Conservation (phyloP, 371 early-diverging fungal species). For the Rhizopus stolonifer region DNA sequence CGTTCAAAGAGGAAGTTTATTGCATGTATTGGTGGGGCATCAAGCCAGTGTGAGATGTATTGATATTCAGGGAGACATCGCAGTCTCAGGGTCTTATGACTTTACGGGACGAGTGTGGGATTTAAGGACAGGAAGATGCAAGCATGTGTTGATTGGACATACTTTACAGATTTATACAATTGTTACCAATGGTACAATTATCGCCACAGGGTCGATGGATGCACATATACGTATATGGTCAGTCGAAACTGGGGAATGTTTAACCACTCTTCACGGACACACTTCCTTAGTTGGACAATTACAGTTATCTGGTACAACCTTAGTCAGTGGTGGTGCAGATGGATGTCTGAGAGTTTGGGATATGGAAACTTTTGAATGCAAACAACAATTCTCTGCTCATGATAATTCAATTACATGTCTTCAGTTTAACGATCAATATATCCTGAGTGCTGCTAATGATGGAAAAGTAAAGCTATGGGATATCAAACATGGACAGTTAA, state of each 20-base stretch:
- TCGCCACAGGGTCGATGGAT: slow-evolving; percentile 77
- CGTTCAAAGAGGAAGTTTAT: slow-evolving; percentile 63
- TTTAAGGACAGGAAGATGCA: slow-evolving; percentile 64
- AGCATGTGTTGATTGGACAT: slow-evolving; percentile 69
- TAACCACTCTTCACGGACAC: slow-evolving; percentile 72
- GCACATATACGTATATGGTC: slow-evolving; percentile 75
- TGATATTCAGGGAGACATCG: slow-evolving; percentile 69
- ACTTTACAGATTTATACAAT: slow-evolving; percentile 66
- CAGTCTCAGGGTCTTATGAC: slow-evolving; percentile 92
- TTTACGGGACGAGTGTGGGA: slow-evolving; percentile 88
- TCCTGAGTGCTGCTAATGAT: slow-evolving; percentile 85
- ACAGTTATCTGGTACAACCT: slow-evolving; percentile 65
- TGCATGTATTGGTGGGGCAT: slow-evolving; percentile 70
- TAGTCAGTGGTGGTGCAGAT: slow-evolving; percentile 88
- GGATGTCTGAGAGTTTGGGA: slow-evolving; percentile 88
- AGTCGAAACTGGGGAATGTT: slow-evolving; percentile 54
- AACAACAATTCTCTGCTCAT: slow-evolving; percentile 74
- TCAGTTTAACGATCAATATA: slow-evolving; percentile 78
- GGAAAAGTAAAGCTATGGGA: slow-evolving; percentile 88
- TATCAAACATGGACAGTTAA: slow-evolving; percentile 67
- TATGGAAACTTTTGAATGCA: slow-evolving; percentile 63
- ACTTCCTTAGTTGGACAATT: slow-evolving; percentile 85
- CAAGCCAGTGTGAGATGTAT: slow-evolving; percentile 81
- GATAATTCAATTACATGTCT: slow-evolving; percentile 83
- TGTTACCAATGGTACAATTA: slow-evolving; percentile 63